A percentile compares a stretch with the other conserved stretches of the same genome.
phyloP scores from a whole-genome alignment of 2,329 filamentous ascomycete genomes.

The Colletotrichum euphorbiae region DNA sequence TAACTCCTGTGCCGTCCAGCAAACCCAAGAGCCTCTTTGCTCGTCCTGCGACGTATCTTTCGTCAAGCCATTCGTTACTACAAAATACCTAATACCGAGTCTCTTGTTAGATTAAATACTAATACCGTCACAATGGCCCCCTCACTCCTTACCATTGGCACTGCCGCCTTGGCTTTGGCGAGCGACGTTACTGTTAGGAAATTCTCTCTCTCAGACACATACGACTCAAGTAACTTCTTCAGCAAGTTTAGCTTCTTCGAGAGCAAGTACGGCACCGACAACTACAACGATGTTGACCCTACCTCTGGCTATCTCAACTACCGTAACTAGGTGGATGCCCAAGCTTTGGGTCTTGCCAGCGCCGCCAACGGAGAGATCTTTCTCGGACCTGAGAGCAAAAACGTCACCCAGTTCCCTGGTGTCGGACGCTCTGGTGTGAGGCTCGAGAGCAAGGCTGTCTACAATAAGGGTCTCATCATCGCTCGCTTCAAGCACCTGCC shows the following conservation, averaged over 20 bases:
- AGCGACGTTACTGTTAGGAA: constrained; percentile 48
- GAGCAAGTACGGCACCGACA: constrained; percentile 38
- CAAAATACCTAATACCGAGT: constrained; percentile 37
- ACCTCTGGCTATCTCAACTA: constrained; percentile 75
- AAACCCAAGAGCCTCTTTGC: constrained; percentile 46
- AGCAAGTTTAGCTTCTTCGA: constrained; percentile 59
- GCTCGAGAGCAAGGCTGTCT: constrained; percentile 71
- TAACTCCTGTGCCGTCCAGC: constrained; percentile 33
- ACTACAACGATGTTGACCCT: constrained; percentile 59
- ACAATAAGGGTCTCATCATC: constrained; percentile 75
- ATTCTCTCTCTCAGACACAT: constrained; percentile 55
- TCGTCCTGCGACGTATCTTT: constrained; percentile 57
- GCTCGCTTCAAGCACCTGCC: constrained; percentile 78
- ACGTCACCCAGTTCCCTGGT: constrained; percentile 41
- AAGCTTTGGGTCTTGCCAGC: constrained; percentile 50
- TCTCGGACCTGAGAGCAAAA: constrained; percentile 52
- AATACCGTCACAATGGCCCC: constrained; percentile 52
- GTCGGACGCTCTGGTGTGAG: constrained; percentile 68
- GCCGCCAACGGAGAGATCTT: constrained; percentile 50
- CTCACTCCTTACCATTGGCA: constrained; percentile 54
- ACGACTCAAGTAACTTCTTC: constrained; percentile 59
- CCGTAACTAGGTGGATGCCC: constrained; percentile 50
- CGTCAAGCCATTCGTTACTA: constrained; percentile 55
- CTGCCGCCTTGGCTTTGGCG: constrained; percentile 52
- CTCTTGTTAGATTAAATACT: constrained; percentile 45